phyloP scores from a whole-genome alignment of 2,329 filamentous ascomycete species.

The Cephalotrichum gorgonifer region DNA sequence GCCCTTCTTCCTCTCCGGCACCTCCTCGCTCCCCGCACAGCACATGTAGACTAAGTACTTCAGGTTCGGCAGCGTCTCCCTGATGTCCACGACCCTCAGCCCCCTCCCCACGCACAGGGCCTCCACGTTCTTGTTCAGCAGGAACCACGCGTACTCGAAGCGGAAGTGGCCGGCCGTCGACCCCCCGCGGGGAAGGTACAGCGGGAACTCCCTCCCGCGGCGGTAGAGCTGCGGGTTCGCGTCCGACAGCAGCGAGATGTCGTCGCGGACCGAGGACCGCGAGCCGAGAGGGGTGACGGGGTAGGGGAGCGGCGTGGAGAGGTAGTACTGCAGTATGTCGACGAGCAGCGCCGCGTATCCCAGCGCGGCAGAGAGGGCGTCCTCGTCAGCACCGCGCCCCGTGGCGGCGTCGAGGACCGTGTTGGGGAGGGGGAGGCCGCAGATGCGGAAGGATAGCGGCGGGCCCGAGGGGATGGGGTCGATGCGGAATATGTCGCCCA shows the following conservation, averaged over 20 bases:
- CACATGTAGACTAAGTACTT: conserved; percentile 88
- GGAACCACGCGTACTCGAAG: conserved; percentile 91
- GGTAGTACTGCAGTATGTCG: conserved; percentile 69
- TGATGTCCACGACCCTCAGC: conserved; percentile 74
- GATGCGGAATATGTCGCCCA: conserved; percentile 72
- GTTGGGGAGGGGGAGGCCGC: conserved; percentile 69
- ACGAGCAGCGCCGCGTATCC: conserved; percentile 71
- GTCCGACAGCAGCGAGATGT: conserved; percentile 49
- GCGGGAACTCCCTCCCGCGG: conserved; percentile 62
- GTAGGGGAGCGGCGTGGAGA: conserved; percentile 71
- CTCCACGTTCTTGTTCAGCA: conserved; percentile 95
- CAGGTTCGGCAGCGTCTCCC: conserved; percentile 85
- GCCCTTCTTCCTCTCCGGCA: conserved; percentile 51
- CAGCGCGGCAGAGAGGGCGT: conserved; percentile 68
- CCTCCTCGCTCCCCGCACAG: conserved; percentile 61
- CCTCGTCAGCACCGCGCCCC: conserved; percentile 43
- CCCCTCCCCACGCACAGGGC: conserved; percentile 53
- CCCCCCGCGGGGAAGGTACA: conserved; percentile 55
- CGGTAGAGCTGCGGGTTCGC: conserved; percentile 19
- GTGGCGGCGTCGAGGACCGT: conserved; percentile 53
- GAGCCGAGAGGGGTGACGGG: conserved; percentile 64
- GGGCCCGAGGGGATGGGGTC: conserved; percentile 44
- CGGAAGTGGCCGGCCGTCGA: conserved; percentile 67
- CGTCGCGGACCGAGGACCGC: conserved; percentile 64
- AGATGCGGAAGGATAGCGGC: conserved; percentile 75